Evolutionary conservation across 2,329 filamentous ascomycete species (phyloP), one percentile per base, ranked within the genome.

Genomic region (Pseudocercospora ulei): DNA sequence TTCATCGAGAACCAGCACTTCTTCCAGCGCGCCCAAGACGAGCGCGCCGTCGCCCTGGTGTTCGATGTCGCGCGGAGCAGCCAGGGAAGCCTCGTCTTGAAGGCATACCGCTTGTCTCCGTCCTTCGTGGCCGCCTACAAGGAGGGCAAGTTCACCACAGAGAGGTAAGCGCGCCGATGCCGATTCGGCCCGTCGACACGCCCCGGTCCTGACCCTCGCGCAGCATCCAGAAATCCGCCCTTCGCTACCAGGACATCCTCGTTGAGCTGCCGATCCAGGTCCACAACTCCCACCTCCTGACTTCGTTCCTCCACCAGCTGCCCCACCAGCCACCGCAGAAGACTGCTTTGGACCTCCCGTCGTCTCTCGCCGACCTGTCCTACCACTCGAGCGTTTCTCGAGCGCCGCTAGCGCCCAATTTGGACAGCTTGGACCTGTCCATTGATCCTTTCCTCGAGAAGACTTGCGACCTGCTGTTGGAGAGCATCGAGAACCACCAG

Each of bases 361-460:
- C 76, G 30, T 88, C 84, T 49, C 74, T 94, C 52, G 73, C 80
- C 48, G 82, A 87, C 42, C 76, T 95, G 53, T 75, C 76, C 58
- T 71, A 75, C 53, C 75, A 82, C 56, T 65, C 70, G 9, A 64
- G 68, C 51, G 64, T 68, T 61, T 76, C 68, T 46, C 68, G 65
- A 41, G 67, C 62, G 56, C 81, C 84, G 28, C 75, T 95, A 35
- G 79, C 82, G 59, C 88, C 88, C 37, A 94, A 92, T 59, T 79
- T 86, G 62, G 87, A 95, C 57, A 78, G 77, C 49, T 78, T 98
- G 42, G 85, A 94, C 55, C 78, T 98, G 47, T 84, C 82, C 50
- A 92, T 96, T 64, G 90, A 98, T 62, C 90, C 90, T 19, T 94
- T 92, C 73, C 78, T 98, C 31, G 88, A 96, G 73, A 94, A 95